A percentile compares a stretch with the other conserved stretches of the same genome.
These are phyloP conservation scores for Tremella mesenterica DNA, from an alignment of 768 basidiomycete species.

Conservation along the genomic window DNA sequence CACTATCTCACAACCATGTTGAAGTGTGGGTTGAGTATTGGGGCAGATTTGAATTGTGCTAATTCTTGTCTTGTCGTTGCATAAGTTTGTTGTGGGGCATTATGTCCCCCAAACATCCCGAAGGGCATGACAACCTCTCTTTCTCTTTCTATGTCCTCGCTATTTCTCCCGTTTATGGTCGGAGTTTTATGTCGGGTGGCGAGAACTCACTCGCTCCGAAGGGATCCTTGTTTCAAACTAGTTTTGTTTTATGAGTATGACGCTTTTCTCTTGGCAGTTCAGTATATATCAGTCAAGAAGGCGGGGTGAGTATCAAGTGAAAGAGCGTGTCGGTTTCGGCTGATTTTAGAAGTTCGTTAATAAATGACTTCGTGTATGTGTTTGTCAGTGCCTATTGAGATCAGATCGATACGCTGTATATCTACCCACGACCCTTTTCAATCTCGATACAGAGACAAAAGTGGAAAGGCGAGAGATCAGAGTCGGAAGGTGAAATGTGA, in stretches of 20 bases:
- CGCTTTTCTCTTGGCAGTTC: too few relatives aligned
- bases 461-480: background rate
- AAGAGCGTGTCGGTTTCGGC: too few relatives aligned
- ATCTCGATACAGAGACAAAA: too few relatives aligned
- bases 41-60: conserved; percentile 20
- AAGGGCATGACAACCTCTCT: background rate
- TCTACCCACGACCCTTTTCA: background rate
- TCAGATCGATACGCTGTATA: background rate
- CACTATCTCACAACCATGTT: conserved; percentile 34
- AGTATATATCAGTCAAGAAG: too few relatives aligned
- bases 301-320: too few relatives aligned
- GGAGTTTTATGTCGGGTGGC: background rate
- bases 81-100: background rate
- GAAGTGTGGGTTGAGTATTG: conserved; percentile 31
- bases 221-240: background rate
- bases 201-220: background rate
- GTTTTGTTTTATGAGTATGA: background rate
- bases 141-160: background rate
- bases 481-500: background rate
- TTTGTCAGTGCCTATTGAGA: too few relatives aligned
- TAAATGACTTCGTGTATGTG: too few relatives aligned
- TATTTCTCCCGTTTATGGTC: background rate
- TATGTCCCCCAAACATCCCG: background rate
- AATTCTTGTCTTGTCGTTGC: conserved; percentile 15
- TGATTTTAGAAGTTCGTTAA: too few relatives aligned